Conservation (phyloP, 208 protist genomes). For the Zelonia costaricensis region DNA sequence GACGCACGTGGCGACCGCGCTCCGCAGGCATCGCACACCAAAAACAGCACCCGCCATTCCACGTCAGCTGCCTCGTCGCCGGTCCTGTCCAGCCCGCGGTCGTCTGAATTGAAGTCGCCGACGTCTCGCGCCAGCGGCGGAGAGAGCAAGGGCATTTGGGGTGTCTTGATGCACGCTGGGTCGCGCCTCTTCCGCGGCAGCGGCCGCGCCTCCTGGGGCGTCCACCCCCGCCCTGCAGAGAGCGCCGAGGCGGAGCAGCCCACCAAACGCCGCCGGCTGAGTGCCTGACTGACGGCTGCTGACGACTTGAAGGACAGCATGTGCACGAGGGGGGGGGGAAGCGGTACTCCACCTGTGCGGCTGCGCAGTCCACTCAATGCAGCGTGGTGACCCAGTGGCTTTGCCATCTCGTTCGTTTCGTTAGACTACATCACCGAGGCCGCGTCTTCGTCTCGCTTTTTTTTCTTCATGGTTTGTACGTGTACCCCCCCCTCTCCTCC, state of each 20-base stretch:
- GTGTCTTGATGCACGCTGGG: slow-evolving; percentile 39
- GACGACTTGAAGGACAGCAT: too few species aligned
- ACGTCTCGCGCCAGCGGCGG: slow-evolving; percentile 10
- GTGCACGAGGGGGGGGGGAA: too few species aligned
- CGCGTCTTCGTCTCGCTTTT: too few species aligned
- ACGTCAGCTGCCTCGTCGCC: not conserved
- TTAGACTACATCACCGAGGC: too few species aligned
- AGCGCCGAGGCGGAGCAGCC: not conserved
- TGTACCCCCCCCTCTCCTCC: too few species aligned
- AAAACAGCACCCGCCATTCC: not conserved
- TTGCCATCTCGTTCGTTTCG: too few species aligned
- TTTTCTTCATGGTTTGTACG: too few species aligned
- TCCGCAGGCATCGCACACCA: not conserved
- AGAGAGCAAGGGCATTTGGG: slow-evolving; percentile 38
- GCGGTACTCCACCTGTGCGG: too few species aligned
- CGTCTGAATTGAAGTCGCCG: slow-evolving; percentile 9
- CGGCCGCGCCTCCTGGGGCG: slow-evolving; percentile 16
- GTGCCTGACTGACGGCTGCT: too few species aligned
- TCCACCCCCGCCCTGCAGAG: not conserved
- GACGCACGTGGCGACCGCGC: not conserved
- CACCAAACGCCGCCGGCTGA: slow-evolving; percentile 35
- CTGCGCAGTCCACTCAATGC: too few species aligned
- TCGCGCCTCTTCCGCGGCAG: slow-evolving; percentile 35
- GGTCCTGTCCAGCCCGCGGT: not conserved
- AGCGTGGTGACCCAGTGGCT: too few species aligned